These are phyloP conservation scores for Phytopythium montanum DNA, from an alignment of 352 stramenopile species.

Conservation along the genomic window DNA sequence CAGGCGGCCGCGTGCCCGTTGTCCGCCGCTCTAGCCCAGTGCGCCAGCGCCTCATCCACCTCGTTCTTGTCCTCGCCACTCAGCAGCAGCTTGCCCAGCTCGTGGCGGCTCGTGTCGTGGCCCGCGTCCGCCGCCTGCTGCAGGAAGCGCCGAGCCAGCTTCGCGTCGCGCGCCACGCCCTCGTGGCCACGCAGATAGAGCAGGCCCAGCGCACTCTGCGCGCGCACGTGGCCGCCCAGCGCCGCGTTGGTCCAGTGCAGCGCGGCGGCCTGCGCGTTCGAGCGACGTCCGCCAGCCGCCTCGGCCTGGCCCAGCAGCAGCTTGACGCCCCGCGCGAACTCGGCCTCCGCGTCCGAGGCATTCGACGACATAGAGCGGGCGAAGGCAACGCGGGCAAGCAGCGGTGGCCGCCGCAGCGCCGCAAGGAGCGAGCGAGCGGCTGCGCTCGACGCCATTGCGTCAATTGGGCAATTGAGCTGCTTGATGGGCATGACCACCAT, in stretches of 20 bases:
- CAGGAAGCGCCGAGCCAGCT: constrained; percentile 50
- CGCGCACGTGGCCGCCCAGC: constrained; percentile 63
- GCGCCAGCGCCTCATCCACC: constrained; percentile 46
- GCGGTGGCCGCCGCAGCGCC: neutral
- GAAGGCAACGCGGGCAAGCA: neutral
- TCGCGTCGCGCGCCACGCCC: constrained; percentile 38
- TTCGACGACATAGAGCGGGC: neutral
- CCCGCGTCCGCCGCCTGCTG: constrained; percentile 61
- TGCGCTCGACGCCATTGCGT: no score
- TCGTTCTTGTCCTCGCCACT: constrained; percentile 16
- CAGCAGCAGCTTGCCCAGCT: constrained; percentile 73
- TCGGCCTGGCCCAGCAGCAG: constrained; percentile 45
- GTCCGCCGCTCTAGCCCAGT: constrained; percentile 60
- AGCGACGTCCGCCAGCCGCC: constrained; percentile 14
- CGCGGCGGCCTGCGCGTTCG: constrained; percentile 46
- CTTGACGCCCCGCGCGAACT: constrained; percentile 63
- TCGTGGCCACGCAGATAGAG: constrained; percentile 64
- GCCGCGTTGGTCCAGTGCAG: constrained; percentile 79
- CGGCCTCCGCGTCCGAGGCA: constrained; percentile 21
- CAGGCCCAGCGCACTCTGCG: constrained; percentile 64
- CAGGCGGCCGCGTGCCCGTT: constrained; percentile 65
- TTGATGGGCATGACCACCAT: no score
- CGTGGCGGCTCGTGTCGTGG: constrained; percentile 66
- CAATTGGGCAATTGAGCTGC: no score
- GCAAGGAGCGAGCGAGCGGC: neutral